Conservation (phyloP, 768 basidiomycete species). For the Kwoniella dendrophila region DNA sequence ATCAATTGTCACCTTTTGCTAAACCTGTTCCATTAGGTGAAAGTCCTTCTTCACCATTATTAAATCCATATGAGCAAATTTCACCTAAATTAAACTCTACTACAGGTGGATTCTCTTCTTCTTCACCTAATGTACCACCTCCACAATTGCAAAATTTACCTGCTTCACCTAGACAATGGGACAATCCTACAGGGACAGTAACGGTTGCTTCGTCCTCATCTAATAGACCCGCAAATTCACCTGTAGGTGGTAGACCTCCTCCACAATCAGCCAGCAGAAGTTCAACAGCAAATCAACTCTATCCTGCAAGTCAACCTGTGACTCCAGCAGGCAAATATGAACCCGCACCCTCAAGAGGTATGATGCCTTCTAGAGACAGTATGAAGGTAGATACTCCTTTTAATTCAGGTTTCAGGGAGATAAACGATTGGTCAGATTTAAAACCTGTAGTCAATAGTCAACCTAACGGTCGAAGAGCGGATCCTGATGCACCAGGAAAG, state of each 20-base stretch:
- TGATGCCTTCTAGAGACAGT: constrained; percentile 7
- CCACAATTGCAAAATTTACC: background rate
- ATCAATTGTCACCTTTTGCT: constrained; percentile 40
- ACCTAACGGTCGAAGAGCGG: constrained; percentile 72
- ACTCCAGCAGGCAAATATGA: constrained; percentile 43
- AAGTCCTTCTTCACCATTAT: constrained; percentile 35
- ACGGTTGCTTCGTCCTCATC: constrained; percentile 20
- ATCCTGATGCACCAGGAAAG: constrained; percentile 64
- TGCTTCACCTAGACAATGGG: constrained; percentile 11
- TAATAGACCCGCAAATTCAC: constrained; percentile 15
- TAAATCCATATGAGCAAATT: constrained; percentile 39
- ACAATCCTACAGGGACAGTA: constrained; percentile 8
- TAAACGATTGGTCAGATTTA: constrained; percentile 75
- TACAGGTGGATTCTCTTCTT: constrained; percentile 2
- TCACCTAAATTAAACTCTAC: constrained; percentile 19
- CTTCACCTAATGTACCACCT: constrained; percentile 15
- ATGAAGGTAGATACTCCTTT: constrained; percentile 41
- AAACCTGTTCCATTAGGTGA: constrained; percentile 8
- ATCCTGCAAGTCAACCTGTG: constrained; percentile 43
- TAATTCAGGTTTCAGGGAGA: constrained; percentile 68
- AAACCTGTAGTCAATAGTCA: constrained; percentile 70
- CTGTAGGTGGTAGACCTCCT: constrained; percentile 20
- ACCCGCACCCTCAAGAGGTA: constrained; percentile 32
- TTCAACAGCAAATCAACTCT: constrained; percentile 23
- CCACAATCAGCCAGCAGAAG: constrained; percentile 4